Evolutionary conservation across 805 yeast species (phyloP).

Genomic region (Komagataella ulmi): DNA sequence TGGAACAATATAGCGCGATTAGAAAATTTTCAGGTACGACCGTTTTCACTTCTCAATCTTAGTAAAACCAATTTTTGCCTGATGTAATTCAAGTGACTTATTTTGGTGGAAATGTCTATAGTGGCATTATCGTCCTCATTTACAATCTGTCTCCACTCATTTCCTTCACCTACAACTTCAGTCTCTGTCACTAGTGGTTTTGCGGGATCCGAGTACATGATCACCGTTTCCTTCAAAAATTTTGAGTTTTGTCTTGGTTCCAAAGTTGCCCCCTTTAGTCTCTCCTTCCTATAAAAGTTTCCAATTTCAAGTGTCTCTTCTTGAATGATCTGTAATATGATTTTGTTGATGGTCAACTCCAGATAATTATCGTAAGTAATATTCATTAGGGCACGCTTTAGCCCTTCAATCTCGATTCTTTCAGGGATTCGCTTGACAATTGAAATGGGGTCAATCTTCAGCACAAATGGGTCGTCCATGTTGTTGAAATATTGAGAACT

Average conservation of each 20-base stretch:
- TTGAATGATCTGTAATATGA: slow-evolving; percentile 40
- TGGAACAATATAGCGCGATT: not conserved
- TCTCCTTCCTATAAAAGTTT: slow-evolving; percentile 12
- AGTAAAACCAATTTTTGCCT: not conserved
- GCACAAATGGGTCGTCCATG: not conserved
- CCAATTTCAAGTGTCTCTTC: slow-evolving; percentile 32
- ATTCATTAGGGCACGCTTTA: slow-evolving; percentile 44
- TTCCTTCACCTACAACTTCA: slow-evolving; percentile 14
- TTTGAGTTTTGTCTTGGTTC: slow-evolving; percentile 9
- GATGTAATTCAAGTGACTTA: not conserved
- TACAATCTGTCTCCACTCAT: slow-evolving; percentile 15
- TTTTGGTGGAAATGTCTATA: not conserved
- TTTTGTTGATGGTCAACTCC: slow-evolving; percentile 34
- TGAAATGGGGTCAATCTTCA: slow-evolving; percentile 44
- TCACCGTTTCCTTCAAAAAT: slow-evolving; percentile 9
- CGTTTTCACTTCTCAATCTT: not conserved
- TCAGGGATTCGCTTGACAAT: slow-evolving; percentile 55
- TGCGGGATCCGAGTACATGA: slow-evolving; percentile 5
- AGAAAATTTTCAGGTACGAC: not conserved
- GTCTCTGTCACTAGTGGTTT: slow-evolving; percentile 14
- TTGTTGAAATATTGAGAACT: slow-evolving; percentile 17
- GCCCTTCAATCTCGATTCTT: slow-evolving; percentile 48
- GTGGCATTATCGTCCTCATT: not conserved
- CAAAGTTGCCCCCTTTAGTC: slow-evolving; percentile 19
- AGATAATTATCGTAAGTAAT: slow-evolving; percentile 55